Evolutionary conservation across 768 basidiomycete genomes (phyloP), one percentile per base, ranked within the genome.

Genomic region (Hypholoma sublateritium): DNA sequence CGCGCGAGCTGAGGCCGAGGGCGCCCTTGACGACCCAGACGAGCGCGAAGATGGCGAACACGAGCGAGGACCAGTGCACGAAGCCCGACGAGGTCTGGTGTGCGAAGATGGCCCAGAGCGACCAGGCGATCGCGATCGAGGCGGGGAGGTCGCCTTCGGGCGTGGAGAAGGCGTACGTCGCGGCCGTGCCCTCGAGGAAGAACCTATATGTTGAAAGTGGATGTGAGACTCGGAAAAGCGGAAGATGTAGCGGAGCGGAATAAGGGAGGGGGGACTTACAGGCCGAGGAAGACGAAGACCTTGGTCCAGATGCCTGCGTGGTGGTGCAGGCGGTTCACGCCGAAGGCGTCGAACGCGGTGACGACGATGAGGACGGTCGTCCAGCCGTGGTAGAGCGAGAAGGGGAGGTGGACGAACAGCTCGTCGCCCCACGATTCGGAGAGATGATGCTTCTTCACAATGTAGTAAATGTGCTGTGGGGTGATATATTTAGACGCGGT

Each of bases 321-420:
- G 55, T 89, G 76, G 57, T 68, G 71, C 57, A 78, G 67, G 0
- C 90, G 86, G 69, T 95, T 80, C 58, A 87, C 84, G 61, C 96
- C 95, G 64, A 95, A 95, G 0, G 93, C 93, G 62, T 93, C 88
- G 65, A 95, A 95, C 2, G 81, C 90, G 41, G 89, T 87, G 61
- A 95, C 72, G 65, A 95, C 70, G 56, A 94, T 85, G 51, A 92
- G 83, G 57, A 94, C 85, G 53, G 91, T 92, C 11, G 87, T 90
- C 91, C 91, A 93, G 36, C 94, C 95, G 66, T 97, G 94, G 74
- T 90, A 97, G 47, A 98, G 85, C 2, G 91, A 95, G 83, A 98
- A 98, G 2, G 97, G 97, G 16, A 97, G 86, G 71, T 98, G 95
- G 43, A 98, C 81, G 59, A 96, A 95, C 60, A 95, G 70, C 72